Evolutionary conservation across 2,329 filamentous ascomycete genomes (phyloP).

Genomic region (Aspergillus ustus): DNA sequence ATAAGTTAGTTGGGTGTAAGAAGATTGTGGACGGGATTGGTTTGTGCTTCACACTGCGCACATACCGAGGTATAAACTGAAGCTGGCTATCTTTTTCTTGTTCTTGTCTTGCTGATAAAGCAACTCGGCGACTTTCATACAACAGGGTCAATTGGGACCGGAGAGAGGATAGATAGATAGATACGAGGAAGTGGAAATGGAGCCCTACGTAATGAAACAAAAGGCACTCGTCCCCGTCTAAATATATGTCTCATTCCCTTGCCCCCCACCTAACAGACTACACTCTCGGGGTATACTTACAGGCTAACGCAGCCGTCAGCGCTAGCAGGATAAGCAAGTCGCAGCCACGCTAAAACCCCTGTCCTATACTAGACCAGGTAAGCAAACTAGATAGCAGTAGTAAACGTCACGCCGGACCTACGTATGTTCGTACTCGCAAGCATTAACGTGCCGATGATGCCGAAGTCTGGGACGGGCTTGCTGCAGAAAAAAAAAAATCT

Average conservation of each 20-base stretch:
- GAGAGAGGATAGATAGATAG: too few relatives aligned
- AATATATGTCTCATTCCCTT: too few relatives aligned
- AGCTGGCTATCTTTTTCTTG: too few relatives aligned
- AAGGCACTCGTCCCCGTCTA: too few relatives aligned
- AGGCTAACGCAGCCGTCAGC: too few relatives aligned
- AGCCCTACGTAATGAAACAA: too few relatives aligned
- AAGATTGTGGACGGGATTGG: background rate
- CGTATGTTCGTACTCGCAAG: background rate
- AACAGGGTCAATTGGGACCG: background rate
- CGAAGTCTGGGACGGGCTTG: background rate
- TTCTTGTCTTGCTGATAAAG: background rate
- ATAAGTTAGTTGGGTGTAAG: background rate
- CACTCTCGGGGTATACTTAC: too few relatives aligned
- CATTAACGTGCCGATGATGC: background rate
- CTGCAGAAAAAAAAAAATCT: too few relatives aligned
- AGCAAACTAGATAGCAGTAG: too few relatives aligned
- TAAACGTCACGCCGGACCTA: background rate
- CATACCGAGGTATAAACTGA: too few relatives aligned
- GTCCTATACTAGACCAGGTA: background rate
- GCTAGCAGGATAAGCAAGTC: background rate
- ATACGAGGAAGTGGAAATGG: too few relatives aligned
- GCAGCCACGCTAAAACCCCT: background rate
- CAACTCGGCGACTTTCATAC: background rate
- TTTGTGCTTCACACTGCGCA: background rate
- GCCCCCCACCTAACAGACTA: too few relatives aligned